Base-by-base conservation (phyloP, 768 basidiomycete genomes). In the Tricholoma sp. region DNA sequence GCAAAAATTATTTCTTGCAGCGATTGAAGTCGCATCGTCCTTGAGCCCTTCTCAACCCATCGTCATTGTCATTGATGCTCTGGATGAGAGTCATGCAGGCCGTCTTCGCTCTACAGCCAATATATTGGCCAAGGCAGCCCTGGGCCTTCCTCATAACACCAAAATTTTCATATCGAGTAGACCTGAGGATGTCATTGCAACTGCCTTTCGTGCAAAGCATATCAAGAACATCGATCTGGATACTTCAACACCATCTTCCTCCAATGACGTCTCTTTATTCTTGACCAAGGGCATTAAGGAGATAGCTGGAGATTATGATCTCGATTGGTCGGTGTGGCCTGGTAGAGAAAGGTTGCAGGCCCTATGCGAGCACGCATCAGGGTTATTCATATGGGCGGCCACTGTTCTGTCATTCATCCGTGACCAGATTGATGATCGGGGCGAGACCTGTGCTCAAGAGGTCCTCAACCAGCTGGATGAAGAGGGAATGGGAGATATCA, bases 151-250 rank as follows among this genome's bases (percentile, higher is more conserved):
- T 33, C 56, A 20, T 15, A 63, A 61, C 39, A 56, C 54, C 24
- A 63, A 63, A 24, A 39, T 65, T 47, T 58, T 63, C 32, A 57
- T 65, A 33, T 63, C 64, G 9, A 63, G 64, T 29, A 57, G 64
- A 17, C 61, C 63, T 0, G 63, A 65, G 18, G 45, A 62, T 44
- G 60, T 57, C 9, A 65, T 65, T 18, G 52, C 50, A 11, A 60
- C 29, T 11, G 57, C 63, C 11, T 63, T 65, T 31, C 45, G 24
- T 24, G 32, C 52, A 10, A 50, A 58, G 50, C 24, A 54, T 10
- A 55, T 50, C 15, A 61, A 60, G 52, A 57, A 58, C 29, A 39
- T 65, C 15, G 57, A 61, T 47, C 59, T 65, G 10, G 54, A 65
- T 37, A 65, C 64, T 0, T 54, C 50, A 29, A 31, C 53, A 11